These are phyloP conservation scores for Angomonas ambiguus DNA, from an alignment of 208 protist species.

Conservation along the genomic window DNA sequence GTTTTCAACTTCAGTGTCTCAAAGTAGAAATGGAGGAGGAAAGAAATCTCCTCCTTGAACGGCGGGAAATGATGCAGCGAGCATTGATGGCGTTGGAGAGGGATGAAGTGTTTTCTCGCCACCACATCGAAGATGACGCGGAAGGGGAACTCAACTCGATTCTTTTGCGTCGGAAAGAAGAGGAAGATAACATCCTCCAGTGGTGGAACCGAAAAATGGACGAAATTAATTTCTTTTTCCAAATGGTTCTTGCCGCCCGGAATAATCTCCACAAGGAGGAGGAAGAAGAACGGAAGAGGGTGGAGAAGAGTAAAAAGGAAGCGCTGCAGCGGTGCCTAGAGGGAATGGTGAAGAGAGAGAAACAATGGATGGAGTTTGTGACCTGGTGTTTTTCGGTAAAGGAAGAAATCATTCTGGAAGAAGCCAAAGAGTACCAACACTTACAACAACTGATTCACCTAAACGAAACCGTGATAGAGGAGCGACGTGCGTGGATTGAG, in stretches of 20 bases:
- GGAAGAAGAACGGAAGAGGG: too few species aligned
- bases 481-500: conserved; percentile 19
- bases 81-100: not conserved
- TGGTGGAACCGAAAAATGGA: conserved; percentile 1
- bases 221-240: too few species aligned
- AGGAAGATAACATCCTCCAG: conserved; percentile 8
- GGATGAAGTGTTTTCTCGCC: not conserved
- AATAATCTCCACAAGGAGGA: too few species aligned
- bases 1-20: not conserved
- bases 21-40: not conserved
- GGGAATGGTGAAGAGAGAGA: too few species aligned
- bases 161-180: not conserved
- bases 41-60: not conserved
- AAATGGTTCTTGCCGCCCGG: too few species aligned
- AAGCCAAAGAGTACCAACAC: conserved; percentile 16
- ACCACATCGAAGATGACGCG: not conserved
- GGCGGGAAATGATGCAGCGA: not conserved
- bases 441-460: conserved; percentile 26
- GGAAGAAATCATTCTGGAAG: conserved; percentile 27
- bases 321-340: too few species aligned
- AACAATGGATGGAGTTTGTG: too few species aligned
- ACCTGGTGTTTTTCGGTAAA: too few species aligned
- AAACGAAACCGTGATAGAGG: conserved; percentile 22
- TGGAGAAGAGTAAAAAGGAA: too few species aligned
- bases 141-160: not conserved